A percentile compares a stretch with the other conserved stretches of the same genome.
phyloP scores from a whole-genome alignment of 2,329 filamentous ascomycete genomes.

The Alternaria longipes region DNA sequence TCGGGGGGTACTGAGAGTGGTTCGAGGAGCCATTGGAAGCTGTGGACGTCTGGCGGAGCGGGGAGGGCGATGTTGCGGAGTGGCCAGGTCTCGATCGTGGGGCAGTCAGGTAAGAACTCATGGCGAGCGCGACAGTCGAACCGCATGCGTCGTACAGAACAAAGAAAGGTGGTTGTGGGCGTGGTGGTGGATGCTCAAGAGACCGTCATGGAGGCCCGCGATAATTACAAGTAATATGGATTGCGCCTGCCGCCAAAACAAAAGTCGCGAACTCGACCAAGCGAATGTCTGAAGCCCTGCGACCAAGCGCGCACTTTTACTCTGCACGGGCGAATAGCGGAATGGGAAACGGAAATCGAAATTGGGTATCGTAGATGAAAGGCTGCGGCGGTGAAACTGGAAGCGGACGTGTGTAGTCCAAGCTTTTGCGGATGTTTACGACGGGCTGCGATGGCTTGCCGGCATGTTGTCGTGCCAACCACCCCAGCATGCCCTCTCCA shows the following conservation, averaged over 20 bases:
- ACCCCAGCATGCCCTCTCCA: constrained; percentile 7
- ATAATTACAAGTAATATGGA: constrained; percentile 30
- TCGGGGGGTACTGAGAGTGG: constrained; percentile 69
- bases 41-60: constrained; percentile 71
- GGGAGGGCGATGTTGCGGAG: constrained; percentile 54
- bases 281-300: constrained; percentile 29
- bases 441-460: constrained; percentile 10
- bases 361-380: constrained; percentile 28
- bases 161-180: constrained; percentile 13
- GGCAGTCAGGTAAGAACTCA: constrained; percentile 48
- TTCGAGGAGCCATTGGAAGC: constrained; percentile 76
- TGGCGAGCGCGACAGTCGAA: constrained; percentile 37
- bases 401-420: constrained; percentile 33
- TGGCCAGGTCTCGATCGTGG: constrained; percentile 53
- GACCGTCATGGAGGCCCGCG: constrained; percentile 42
- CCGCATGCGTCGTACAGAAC: constrained; percentile 45
- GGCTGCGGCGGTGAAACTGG: constrained; percentile 38
- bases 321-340: constrained; percentile 43
- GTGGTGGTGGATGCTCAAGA: constrained; percentile 30
- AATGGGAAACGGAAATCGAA: constrained; percentile 31
- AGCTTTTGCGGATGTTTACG: constrained; percentile 23
- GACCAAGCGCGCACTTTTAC: constrained; percentile 31
- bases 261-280: constrained; percentile 20
- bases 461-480: constrained; percentile 20
- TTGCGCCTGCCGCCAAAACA: constrained; percentile 40